These are phyloP conservation scores for Cladophialophora yegresii DNA, from an alignment of 2,329 filamentous ascomycete genomes.

Conservation along the genomic window DNA sequence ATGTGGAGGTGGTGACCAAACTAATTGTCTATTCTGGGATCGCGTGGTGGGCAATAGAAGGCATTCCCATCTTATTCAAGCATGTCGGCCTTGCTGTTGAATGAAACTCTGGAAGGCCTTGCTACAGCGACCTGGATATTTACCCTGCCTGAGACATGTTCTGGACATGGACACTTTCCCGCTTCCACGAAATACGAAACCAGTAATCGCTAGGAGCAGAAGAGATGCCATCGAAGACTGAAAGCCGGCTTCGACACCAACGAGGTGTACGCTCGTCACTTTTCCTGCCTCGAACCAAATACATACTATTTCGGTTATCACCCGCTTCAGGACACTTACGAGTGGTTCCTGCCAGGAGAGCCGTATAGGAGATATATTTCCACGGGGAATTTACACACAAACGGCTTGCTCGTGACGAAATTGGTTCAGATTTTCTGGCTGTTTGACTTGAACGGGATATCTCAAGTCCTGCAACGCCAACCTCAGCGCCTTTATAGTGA, in stretches of 20 bases:
- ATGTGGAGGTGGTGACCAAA: constrained; percentile 98
- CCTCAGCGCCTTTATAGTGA: not conserved
- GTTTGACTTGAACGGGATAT: not conserved
- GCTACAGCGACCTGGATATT: not conserved
- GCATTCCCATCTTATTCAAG: constrained; percentile 73
- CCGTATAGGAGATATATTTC: not conserved
- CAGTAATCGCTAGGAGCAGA: not conserved
- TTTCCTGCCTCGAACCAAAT: not conserved
- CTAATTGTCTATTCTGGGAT: constrained; percentile 95
- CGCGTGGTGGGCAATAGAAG: constrained; percentile 75
- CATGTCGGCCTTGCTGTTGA: constrained; percentile 30
- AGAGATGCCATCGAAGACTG: not conserved
- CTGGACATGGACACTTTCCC: not conserved
- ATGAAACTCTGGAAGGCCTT: not conserved
- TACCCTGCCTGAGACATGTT: not conserved
- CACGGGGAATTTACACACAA: not conserved
- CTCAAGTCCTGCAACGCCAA: not conserved
- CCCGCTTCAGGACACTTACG: not conserved
- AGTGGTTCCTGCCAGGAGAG: not conserved
- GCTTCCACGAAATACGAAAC: not conserved
- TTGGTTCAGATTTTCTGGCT: not conserved
- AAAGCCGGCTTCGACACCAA: not conserved
- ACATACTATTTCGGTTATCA: not conserved
- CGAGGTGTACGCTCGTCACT: not conserved
- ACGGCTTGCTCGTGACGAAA: not conserved